A percentile compares a stretch with the other conserved stretches of the same genome.
These are phyloP conservation scores for Alternaria hordeiaustralica DNA, from an alignment of 2,329 filamentous ascomycete species.

Conservation along the genomic window DNA sequence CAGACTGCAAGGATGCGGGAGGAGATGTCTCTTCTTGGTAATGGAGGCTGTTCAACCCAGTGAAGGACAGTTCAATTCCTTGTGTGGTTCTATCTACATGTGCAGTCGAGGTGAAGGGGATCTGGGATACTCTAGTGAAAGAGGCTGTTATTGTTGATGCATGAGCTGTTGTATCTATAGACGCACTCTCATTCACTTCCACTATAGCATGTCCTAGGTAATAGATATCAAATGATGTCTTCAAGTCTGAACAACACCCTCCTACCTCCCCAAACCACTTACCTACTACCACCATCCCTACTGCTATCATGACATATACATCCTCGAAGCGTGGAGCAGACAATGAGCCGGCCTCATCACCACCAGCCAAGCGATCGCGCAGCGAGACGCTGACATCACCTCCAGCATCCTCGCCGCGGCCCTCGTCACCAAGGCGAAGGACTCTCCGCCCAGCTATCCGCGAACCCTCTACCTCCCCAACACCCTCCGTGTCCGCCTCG, in stretches of 20 bases:
- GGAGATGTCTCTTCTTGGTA: not conserved
- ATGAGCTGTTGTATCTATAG: not conserved
- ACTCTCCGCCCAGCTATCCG: not conserved
- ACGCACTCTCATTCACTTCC: not conserved
- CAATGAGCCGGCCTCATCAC: not conserved
- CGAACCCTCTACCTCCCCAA: not conserved
- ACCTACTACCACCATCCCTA: not conserved
- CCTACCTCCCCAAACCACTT: not conserved
- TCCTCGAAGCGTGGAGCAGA: not conserved
- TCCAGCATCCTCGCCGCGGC: not conserved
- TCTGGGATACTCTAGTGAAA: not conserved
- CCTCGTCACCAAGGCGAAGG: not conserved
- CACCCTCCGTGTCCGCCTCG: not conserved
- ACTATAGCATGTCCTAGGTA: not conserved
- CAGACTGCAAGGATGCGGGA: not conserved
- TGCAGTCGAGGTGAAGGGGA: not conserved
- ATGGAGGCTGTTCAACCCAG: not conserved
- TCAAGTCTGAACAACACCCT: not conserved
- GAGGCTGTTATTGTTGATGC: not conserved
- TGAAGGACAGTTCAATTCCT: rapidly evolving
- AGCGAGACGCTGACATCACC: not conserved
- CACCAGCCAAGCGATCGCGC: not conserved
- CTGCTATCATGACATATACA: not conserved
- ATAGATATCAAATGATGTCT: not conserved
- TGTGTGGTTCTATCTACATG: not conserved